Conservation (phyloP, 192 early-diverging fungal species). For the Spinellus fusiger region DNA sequence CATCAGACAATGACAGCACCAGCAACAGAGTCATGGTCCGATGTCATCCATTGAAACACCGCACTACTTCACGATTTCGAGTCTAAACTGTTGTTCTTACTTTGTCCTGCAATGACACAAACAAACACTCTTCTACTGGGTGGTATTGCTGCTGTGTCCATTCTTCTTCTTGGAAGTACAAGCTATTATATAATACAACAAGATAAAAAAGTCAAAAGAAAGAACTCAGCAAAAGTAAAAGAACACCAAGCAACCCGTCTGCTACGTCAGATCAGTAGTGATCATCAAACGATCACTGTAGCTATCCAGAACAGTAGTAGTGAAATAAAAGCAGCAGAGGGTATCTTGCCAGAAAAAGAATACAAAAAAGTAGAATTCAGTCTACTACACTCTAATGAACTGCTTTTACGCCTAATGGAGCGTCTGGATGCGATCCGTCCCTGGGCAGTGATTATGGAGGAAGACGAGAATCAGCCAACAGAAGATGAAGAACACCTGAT, state of each 20-base stretch:
- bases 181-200: not conserved
- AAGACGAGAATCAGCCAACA: not conserved
- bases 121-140: not conserved
- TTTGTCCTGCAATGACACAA: not conserved
- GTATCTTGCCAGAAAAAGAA: not conserved
- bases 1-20: too few species aligned
- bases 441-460: constrained; percentile 1
- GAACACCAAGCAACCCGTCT: not conserved
- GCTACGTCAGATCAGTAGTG: not conserved
- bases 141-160: not conserved
- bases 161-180: not conserved
- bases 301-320: not conserved
- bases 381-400: not conserved
- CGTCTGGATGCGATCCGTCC: not conserved
- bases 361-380: not conserved
- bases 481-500: not conserved
- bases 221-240: not conserved
- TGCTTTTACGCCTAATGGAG: not conserved
- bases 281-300: not conserved
- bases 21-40: not conserved
- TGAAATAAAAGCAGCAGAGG: not conserved
- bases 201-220: not conserved
- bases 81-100: not conserved
- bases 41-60: not conserved
- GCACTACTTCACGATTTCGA: not conserved